Percentiles rank a stretch among this genome's conserved stretches.
Evolutionary conservation across 2,329 filamentous ascomycete species (phyloP).

Genomic region (Diaporthe citrichinensis): DNA sequence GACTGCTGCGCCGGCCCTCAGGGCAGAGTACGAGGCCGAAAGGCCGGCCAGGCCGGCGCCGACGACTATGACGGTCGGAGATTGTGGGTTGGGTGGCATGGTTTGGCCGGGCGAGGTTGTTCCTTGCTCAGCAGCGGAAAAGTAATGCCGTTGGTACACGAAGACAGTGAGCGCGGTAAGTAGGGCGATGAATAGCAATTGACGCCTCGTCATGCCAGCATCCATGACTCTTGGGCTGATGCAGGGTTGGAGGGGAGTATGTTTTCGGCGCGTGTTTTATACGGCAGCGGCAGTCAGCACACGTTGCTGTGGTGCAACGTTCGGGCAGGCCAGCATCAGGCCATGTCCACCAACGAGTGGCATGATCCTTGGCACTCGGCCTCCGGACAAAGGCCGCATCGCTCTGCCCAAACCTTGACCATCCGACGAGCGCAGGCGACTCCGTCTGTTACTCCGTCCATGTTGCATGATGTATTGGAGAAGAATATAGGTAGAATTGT

Average conservation of each 20-base stretch:
- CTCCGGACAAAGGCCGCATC: not conserved
- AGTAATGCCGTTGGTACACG: slow-evolving; percentile 25
- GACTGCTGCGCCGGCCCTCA: slow-evolving; percentile 66
- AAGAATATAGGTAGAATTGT: not conserved
- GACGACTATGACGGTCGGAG: slow-evolving; percentile 68
- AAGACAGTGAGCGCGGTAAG: slow-evolving; percentile 35
- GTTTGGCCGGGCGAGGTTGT: not conserved
- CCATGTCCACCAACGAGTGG: slow-evolving; percentile 29
- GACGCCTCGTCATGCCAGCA: slow-evolving; percentile 46
- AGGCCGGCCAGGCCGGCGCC: slow-evolving; percentile 76
- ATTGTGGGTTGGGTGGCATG: slow-evolving; percentile 40
- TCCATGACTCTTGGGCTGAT: not conserved
- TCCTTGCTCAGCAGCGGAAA: not conserved
- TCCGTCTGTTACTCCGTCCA: not conserved
- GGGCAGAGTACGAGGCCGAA: slow-evolving; percentile 69
- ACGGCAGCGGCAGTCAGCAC: not conserved
- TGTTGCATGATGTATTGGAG: not conserved
- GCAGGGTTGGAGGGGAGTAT: not conserved
- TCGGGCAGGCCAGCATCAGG: slow-evolving; percentile 33
- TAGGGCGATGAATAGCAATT: slow-evolving; percentile 34
- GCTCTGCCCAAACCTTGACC: not conserved
- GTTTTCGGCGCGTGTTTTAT: slow-evolving; percentile 14
- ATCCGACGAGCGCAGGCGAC: not conserved
- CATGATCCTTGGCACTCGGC: slow-evolving; percentile 35
- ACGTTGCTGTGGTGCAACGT: slow-evolving; percentile 1